A percentile compares a stretch with the other conserved stretches of the same genome.
Conservation (phyloP, 108 stramenopile genomes). For the Aurantiochytrium sp. region DNA sequence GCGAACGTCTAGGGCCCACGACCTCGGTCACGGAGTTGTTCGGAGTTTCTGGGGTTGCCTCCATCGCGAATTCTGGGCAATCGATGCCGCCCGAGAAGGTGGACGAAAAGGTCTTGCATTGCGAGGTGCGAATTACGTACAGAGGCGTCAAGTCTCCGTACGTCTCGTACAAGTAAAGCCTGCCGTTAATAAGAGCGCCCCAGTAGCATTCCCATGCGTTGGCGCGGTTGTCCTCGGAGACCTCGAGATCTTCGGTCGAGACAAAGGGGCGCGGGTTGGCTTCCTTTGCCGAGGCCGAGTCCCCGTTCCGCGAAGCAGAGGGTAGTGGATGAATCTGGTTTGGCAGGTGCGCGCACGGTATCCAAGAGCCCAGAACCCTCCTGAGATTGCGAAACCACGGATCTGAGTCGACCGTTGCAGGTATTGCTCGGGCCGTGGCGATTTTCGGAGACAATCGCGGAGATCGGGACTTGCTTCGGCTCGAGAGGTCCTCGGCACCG, state of each 20-base stretch:
- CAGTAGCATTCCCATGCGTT: neutral
- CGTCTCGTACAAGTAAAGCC: neutral
- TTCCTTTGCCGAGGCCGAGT: too few relatives aligned
- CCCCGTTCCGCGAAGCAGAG: too few relatives aligned
- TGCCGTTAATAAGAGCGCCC: neutral
- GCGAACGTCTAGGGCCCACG: neutral
- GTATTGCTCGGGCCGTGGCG: too few relatives aligned
- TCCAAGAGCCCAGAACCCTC: too few relatives aligned
- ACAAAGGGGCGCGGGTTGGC: neutral
- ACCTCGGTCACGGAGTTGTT: too few relatives aligned
- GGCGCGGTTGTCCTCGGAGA: neutral
- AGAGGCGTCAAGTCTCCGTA: slow-evolving; percentile 10
- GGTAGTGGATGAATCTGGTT: too few relatives aligned
- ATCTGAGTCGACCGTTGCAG: too few relatives aligned
- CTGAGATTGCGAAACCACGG: too few relatives aligned
- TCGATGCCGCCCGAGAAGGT: neutral
- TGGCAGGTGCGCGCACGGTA: too few relatives aligned
- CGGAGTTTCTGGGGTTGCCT: neutral
- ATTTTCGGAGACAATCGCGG: neutral
- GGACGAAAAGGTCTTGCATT: neutral
- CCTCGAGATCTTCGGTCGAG: neutral
- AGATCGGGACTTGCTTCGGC: neutral
- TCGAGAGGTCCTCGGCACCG: neutral
- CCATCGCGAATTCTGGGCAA: neutral
- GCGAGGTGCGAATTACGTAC: neutral